phyloP scores from a whole-genome alignment of 352 stramenopile genomes.

The Globisporangium uncinulatum region DNA sequence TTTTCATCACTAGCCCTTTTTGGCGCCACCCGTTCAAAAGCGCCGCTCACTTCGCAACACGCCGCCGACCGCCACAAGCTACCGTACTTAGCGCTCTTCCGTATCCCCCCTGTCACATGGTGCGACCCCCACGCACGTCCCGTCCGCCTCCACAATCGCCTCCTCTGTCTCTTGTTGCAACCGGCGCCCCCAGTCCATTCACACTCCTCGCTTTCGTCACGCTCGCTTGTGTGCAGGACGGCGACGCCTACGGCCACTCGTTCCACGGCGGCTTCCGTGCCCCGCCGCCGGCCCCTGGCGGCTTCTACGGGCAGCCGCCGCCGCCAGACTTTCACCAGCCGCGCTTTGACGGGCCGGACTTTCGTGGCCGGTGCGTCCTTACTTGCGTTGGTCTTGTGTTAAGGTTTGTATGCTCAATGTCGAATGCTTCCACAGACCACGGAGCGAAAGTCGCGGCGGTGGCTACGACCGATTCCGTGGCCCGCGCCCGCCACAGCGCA shows the following conservation, averaged over 20 bases:
- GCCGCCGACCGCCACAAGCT: no score
- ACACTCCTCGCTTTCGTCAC: no score
- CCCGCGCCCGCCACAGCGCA: constrained; percentile 2
- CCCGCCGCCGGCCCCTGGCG: background rate
- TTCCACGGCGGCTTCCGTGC: constrained; percentile 1
- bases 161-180: no score
- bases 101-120: no score
- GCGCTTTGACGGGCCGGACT: background rate
- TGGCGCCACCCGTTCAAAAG: no score
- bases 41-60: no score
- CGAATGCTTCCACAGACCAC: constrained; percentile 5
- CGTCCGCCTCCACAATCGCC: no score
- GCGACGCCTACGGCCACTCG: constrained; percentile 1
- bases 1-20: no score
- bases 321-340: background rate
- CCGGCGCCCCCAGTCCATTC: no score
- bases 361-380: constrained; percentile 1
- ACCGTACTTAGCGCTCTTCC: no score
- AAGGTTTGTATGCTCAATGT: background rate
- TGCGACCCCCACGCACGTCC: no score
- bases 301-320: background rate
- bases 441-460: constrained; percentile 19
- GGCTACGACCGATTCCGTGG: constrained; percentile 21
- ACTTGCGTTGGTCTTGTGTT: background rate
- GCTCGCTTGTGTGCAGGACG: background rate